phyloP scores from a whole-genome alignment of 768 basidiomycete species.

The Clitopilus passeckerianus region DNA sequence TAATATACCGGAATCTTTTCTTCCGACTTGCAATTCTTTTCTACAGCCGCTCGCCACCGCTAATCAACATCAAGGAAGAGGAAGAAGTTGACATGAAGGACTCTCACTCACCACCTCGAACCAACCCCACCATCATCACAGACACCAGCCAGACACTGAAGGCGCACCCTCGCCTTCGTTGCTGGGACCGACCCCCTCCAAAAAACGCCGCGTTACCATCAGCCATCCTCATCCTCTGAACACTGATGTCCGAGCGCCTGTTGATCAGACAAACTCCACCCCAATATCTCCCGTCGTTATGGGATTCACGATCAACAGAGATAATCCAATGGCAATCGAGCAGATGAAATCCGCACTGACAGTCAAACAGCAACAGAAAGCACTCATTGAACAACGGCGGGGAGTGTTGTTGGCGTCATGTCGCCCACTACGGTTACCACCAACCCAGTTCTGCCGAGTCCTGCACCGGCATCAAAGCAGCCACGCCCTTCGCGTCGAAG shows the following conservation, averaged over 20 bases:
- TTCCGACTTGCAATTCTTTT: slow-evolving; percentile 7
- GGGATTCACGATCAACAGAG: slow-evolving; percentile 52
- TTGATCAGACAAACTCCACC: slow-evolving; percentile 42
- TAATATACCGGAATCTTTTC: neutral
- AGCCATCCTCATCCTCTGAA: slow-evolving; percentile 51
- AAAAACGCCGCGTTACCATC: slow-evolving; percentile 71
- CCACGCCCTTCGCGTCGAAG: slow-evolving; percentile 30
- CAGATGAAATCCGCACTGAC: slow-evolving; percentile 58
- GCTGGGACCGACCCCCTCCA: slow-evolving; percentile 40
- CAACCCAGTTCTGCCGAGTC: slow-evolving; percentile 20
- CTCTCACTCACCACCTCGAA: slow-evolving; percentile 29
- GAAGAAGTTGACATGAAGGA: slow-evolving; percentile 45
- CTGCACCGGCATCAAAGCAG: slow-evolving; percentile 19
- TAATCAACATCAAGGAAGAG: slow-evolving; percentile 60
- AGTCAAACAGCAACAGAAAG: slow-evolving; percentile 69
- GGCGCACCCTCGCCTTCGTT: slow-evolving; percentile 35
- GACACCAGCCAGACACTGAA: slow-evolving; percentile 12
- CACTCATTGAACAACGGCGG: slow-evolving; percentile 64
- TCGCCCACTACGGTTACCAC: slow-evolving; percentile 23
- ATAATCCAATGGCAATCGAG: slow-evolving; percentile 55
- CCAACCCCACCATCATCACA: slow-evolving; percentile 14
- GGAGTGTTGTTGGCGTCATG: slow-evolving; percentile 46
- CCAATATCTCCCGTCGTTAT: slow-evolving; percentile 67
- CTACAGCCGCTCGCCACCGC: slow-evolving; percentile 39
- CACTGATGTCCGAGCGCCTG: slow-evolving; percentile 40